Evolutionary conservation across 495 filamentous ascomycete species (phyloP).

Genomic region (Daldinia loculata): DNA sequence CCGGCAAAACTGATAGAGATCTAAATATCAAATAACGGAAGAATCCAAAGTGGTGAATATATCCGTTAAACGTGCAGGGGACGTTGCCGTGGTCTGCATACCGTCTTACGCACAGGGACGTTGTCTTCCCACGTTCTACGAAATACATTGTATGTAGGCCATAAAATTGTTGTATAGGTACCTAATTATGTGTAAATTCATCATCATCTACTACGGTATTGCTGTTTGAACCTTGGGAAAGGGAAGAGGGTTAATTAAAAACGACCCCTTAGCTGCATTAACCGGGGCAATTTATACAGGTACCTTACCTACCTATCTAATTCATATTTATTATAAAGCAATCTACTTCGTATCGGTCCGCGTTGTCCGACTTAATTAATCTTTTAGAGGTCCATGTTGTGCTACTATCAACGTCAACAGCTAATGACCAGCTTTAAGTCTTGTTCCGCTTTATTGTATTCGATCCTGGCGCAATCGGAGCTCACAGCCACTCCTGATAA

Average conservation of each 20-base stretch:
- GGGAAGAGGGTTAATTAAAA: neutral
- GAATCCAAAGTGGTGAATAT: conserved; percentile 31
- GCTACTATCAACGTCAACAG: too few species aligned
- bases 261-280: neutral
- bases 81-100: conserved; percentile 1
- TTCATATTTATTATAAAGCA: too few species aligned
- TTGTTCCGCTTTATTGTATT: neutral
- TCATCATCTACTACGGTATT: neutral
- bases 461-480: conserved; percentile 22
- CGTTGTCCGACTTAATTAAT: too few species aligned
- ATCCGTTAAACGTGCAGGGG: conserved; percentile 20
- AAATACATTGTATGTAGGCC: neutral
- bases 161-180: neutral
- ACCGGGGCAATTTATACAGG: neutral
- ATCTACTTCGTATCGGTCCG: too few species aligned
- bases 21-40: conserved; percentile 25
- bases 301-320: too few species aligned
- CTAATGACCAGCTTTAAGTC: neutral
- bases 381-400: too few species aligned
- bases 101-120: neutral
- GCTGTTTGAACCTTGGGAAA: neutral
- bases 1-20: conserved; percentile 35
- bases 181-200: neutral
- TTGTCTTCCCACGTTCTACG: neutral
- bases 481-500: neutral